These are phyloP conservation scores for Lactarius psammicola DNA, from an alignment of 768 basidiomycete genomes.

Conservation along the genomic window DNA sequence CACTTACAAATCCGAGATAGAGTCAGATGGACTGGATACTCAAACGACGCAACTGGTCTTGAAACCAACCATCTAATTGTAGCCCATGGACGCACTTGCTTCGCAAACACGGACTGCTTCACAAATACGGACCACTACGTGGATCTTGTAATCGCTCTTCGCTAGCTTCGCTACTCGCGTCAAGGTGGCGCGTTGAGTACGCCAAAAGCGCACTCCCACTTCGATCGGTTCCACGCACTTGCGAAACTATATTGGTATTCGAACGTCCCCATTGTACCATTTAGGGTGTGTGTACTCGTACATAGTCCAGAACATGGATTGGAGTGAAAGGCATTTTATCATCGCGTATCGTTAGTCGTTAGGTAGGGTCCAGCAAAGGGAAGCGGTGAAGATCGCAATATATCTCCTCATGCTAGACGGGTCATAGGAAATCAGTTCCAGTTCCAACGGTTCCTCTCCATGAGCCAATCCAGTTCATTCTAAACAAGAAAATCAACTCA, in stretches of 20 bases:
- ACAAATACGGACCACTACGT: conserved; percentile 2
- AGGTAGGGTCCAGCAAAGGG: neutral
- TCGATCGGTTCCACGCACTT: neutral
- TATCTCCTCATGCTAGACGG: neutral
- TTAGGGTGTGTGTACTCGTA: conserved; percentile 15
- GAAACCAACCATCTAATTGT: conserved; percentile 8
- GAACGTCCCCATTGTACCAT: neutral
- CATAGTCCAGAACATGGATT: conserved; percentile 11
- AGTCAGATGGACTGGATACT: conserved; percentile 27
- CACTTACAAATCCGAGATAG: neutral
- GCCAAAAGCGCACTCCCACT: neutral
- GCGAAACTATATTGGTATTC: neutral
- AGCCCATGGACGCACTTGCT: neutral
- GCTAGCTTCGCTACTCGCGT: neutral
- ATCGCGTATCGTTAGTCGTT: too few species aligned
- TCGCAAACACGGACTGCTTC: conserved; percentile 10
- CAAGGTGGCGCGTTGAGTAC: neutral
- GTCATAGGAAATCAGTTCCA: conserved; percentile 7
- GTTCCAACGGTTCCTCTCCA: conserved; percentile 21
- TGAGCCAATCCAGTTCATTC: conserved; percentile 21
- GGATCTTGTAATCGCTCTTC: conserved; percentile 9
- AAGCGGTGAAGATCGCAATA: neutral
- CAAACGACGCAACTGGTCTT: conserved; percentile 21
- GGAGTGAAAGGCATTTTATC: neutral
- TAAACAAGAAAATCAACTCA: neutral